Conservation (phyloP, 129 eudicot species). For the Daucus carota region DH1_v3.0 NC_030388.2:29244001-29244500, state of each 20-base stretch:
- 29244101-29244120: constrained; percentile 52
- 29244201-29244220: constrained; percentile 57
- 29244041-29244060: constrained; percentile 70
- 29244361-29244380: constrained; percentile 74
- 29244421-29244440: constrained; percentile 41
- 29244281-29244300: constrained; percentile 90
- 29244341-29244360: constrained; percentile 78
- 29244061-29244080: constrained; percentile 71
- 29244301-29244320: constrained; percentile 67
- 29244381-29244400: constrained; percentile 53
- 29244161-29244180: constrained; percentile 37
- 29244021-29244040: constrained; percentile 51
- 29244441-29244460: constrained; percentile 64
- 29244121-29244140: constrained; percentile 55
- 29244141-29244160: constrained; percentile 84
- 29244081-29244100: constrained; percentile 55
- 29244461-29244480: constrained; percentile 49
- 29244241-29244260: constrained; percentile 79
- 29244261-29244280: constrained; percentile 51
- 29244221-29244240: constrained; percentile 98
- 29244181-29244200: constrained; percentile 38
- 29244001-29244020: constrained; percentile 66
- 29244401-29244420: constrained; percentile 57
- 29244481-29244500: constrained; percentile 45
- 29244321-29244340: constrained; percentile 48